Evolutionary conservation across 345 rosid genomes (phyloP).

Genomic region (Psidium friedrichsthalianum): DNA sequence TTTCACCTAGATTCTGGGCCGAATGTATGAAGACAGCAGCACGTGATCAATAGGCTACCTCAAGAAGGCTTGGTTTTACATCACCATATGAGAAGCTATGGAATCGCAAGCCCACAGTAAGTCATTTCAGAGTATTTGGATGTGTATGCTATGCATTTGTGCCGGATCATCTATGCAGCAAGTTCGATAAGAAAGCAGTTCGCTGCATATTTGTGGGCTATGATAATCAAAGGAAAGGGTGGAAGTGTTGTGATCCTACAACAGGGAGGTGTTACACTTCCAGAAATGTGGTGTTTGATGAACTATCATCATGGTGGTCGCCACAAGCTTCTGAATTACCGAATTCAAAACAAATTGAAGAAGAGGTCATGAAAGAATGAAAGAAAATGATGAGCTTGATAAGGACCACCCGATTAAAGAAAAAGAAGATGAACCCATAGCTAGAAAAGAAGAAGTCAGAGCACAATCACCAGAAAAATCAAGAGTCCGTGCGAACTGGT

Average conservation of each 20-base stretch:
- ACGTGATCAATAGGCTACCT: slow-evolving; percentile 1
- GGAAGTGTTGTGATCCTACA: slow-evolving; percentile 5
- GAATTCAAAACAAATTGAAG: background rate
- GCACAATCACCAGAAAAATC: background rate
- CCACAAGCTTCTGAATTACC: background rate
- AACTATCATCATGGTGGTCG: background rate
- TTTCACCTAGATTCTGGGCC: background rate
- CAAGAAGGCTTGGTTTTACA: background rate
- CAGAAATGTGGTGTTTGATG: background rate
- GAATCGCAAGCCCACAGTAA: background rate
- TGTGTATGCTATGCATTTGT: background rate
- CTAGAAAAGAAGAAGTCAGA: background rate
- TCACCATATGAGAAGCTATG: slow-evolving; percentile 5
- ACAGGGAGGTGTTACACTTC: background rate
- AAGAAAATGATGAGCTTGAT: background rate
- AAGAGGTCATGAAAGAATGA: background rate
- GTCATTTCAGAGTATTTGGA: background rate
- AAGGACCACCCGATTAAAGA: background rate
- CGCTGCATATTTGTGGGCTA: background rate
- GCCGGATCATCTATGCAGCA: background rate
- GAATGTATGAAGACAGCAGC: background rate
- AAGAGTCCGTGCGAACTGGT: background rate
- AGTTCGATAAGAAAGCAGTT: slow-evolving; percentile 3
- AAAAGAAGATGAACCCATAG: background rate
- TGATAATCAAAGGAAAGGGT: slow-evolving; percentile 1